A percentile compares a stretch with the other conserved stretches of the same genome.
phyloP scores from a whole-genome alignment of 2,329 filamentous ascomycete genomes.

The Neofusicoccum sp. region DNA sequence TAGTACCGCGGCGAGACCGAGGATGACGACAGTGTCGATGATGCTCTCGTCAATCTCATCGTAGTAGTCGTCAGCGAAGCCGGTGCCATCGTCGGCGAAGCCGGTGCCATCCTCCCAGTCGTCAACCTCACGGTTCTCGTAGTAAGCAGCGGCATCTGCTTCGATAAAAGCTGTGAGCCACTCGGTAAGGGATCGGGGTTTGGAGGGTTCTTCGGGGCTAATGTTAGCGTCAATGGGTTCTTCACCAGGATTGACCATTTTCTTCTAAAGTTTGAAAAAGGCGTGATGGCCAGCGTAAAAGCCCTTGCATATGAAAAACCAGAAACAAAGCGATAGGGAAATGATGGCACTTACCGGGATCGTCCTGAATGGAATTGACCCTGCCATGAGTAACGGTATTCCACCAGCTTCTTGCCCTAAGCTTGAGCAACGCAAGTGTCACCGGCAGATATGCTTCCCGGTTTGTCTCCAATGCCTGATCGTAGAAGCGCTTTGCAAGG shows the following conservation, averaged over 20 bases:
- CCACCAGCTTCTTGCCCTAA: constrained; percentile 87
- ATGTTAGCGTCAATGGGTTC: constrained; percentile 32
- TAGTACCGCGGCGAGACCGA: constrained; percentile 73
- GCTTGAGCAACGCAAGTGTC: constrained; percentile 81
- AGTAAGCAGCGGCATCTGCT: constrained; percentile 52
- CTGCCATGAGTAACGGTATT: constrained; percentile 89
- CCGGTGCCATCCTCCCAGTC: constrained; percentile 43
- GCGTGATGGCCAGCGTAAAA: neutral
- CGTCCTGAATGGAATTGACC: constrained; percentile 89
- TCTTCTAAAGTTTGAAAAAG: no score
- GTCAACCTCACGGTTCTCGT: constrained; percentile 59
- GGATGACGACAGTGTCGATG: constrained; percentile 81
- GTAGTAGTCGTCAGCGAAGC: constrained; percentile 63
- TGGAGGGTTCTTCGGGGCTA: constrained; percentile 59
- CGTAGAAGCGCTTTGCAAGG: constrained; percentile 94
- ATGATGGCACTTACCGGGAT: constrained; percentile 62
- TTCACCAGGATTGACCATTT: no score
- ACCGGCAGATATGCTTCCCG: constrained; percentile 92
- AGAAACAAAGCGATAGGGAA: neutral
- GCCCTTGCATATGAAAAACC: neutral
- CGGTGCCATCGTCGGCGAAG: constrained; percentile 54
- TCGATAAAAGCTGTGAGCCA: constrained; percentile 87
- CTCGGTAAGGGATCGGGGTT: constrained; percentile 77
- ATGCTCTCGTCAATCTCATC: constrained; percentile 74
- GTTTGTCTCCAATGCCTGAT: constrained; percentile 88